Evolutionary conservation across 169 alveolate species (phyloP).

Genomic region (Plasmodium malariae): DNA sequence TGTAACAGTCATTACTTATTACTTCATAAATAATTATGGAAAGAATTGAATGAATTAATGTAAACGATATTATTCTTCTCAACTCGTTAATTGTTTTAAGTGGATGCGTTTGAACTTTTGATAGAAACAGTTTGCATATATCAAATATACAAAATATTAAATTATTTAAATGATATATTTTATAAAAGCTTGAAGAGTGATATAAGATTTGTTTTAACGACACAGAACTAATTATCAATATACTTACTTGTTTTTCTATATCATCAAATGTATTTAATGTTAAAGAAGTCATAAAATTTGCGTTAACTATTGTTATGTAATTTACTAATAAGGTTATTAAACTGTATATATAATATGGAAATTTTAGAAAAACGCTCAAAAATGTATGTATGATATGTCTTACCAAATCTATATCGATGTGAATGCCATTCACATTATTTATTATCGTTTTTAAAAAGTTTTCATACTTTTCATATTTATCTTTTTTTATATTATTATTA

Average conservation of each 20-base stretch:
- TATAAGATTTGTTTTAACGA: conserved; percentile 51
- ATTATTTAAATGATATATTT: conserved; percentile 50
- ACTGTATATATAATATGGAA: conserved; percentile 61
- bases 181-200: conserved; percentile 30
- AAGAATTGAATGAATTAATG: conserved; percentile 53
- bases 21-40: conserved; percentile 16
- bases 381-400: conserved; percentile 48
- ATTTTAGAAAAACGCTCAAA: conserved; percentile 41
- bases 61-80: conserved; percentile 63
- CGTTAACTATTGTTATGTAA: conserved; percentile 70
- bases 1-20: conserved; percentile 8
- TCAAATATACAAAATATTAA: conserved; percentile 61
- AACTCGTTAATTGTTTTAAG: conserved; percentile 68
- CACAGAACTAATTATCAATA: conserved; percentile 54
- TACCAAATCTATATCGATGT: conserved; percentile 65
- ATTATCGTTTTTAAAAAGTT: conserved; percentile 31
- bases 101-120: conserved; percentile 74
- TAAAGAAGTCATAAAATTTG: conserved; percentile 76
- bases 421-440: conserved; percentile 70
- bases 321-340: conserved; percentile 72
- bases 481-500: conserved; percentile 49
- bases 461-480: conserved; percentile 69
- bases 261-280: conserved; percentile 74
- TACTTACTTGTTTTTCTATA: conserved; percentile 76
- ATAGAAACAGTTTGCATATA: conserved; percentile 68